Base-by-base conservation (phyloP, 78 protist species). In the Polysphondylium violaceum region DNA sequence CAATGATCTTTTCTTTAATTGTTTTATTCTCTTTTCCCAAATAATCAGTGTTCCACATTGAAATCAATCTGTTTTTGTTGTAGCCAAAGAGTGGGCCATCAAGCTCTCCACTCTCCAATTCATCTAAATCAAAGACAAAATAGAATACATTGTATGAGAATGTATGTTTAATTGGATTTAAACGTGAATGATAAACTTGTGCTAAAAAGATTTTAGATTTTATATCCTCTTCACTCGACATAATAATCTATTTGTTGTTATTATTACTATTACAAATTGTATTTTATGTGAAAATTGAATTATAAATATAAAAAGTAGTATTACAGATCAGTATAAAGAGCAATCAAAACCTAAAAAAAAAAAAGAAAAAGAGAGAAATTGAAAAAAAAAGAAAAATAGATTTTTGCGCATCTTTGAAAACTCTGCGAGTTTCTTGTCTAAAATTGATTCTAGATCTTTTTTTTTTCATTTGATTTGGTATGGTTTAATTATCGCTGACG, bases 101-200 rank as follows among this genome's bases (percentile, higher is more conserved):
- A 6, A 79, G 40, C 38, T 17, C 19, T 19, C 88, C 76, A n/a
- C 38, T 51, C 25, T 79, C 77, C 23, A 79, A 65, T 67, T 79
- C 88, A 51, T 79, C 88, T 17, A 79, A 67, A 55, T 79, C 88
- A 0, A 79, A 17, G 6, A 67, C n/a, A 69, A 67, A 79, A 27
- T 79, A 79, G 38, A 16, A 79, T 4, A 79, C 74, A 50, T 69
- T 23, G 53, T 79, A 79, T 29, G n/a, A 19, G 40, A 79, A 79
- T 25, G 77, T 47, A 67, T 67, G 76, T 38, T 79, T 79, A 1
- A 79, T 43, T 19, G 88, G 88, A 40, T 59, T 29, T 17, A 67
- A n/a, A 4, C 88, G 47, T 36, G 88, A 79, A 67, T 79, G 88
- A 59, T 65, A 59, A 5, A 79, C 76, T 64, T 79, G 31, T 51